phyloP scores from a whole-genome alignment of 129 eudicot species.

The Apium graveolens region DNA sequence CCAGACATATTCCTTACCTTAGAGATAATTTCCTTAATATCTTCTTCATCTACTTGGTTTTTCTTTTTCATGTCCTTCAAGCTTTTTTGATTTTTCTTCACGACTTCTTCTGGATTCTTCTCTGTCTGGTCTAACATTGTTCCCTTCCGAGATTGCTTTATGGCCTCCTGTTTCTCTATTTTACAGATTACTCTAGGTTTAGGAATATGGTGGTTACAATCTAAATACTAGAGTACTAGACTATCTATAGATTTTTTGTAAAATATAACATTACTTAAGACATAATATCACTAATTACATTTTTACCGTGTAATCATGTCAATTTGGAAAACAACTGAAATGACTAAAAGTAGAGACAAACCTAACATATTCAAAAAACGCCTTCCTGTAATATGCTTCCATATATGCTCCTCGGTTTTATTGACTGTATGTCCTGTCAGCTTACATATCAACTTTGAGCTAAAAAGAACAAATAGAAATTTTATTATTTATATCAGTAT shows the following conservation, averaged over 20 bases:
- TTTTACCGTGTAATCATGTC: background rate
- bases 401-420: conserved; percentile 88
- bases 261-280: background rate
- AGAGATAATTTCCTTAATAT: conserved; percentile 37
- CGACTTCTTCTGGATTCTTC: conserved; percentile 28
- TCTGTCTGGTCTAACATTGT: conserved; percentile 20
- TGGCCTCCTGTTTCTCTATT: conserved; percentile 71
- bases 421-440: conserved; percentile 68
- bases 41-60: conserved; percentile 19
- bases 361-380: conserved; percentile 84
- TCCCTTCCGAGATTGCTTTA: conserved; percentile 34
- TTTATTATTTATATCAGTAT: background rate
- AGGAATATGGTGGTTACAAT: background rate
- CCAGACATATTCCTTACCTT: conserved; percentile 53
- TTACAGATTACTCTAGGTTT: conserved; percentile 16
- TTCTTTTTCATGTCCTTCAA: conserved; percentile 26
- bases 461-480: conserved; percentile 13
- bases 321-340: background rate
- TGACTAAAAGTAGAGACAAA: conserved; percentile 24
- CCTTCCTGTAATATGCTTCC: conserved; percentile 93
- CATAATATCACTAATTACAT: background rate
- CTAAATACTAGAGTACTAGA: background rate
- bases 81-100: conserved; percentile 25
- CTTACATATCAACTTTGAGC: conserved; percentile 76
- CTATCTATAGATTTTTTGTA: background rate